Conservation (phyloP, 177 flowering plant species). For the Vitis hybrid region DNA sequence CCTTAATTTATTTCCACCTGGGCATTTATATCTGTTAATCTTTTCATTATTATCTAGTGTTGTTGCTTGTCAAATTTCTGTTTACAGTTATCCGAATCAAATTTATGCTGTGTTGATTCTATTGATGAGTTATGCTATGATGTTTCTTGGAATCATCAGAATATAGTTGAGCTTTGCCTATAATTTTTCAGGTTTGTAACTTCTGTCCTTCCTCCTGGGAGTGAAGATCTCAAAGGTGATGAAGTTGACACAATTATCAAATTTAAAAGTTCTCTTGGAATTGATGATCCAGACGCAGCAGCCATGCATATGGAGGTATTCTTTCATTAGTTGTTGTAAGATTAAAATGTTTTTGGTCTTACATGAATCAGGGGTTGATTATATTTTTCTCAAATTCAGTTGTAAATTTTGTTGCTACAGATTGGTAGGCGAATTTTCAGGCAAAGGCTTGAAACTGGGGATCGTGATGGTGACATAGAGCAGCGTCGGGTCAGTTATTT, state of each 20-base stretch:
- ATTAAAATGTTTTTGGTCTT: not conserved
- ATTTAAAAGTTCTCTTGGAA: constrained; percentile 84
- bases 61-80: not conserved
- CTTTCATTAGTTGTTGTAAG: not conserved
- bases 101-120: not conserved
- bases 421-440: constrained; percentile 85
- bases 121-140: not conserved
- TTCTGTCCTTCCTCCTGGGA: constrained; percentile 79
- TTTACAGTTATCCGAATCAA: not conserved
- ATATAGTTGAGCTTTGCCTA: not conserved
- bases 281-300: constrained; percentile 99
- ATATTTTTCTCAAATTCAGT: not conserved
- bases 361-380: not conserved
- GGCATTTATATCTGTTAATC: not conserved
- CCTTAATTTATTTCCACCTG: not conserved
- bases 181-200: constrained; percentile 58
- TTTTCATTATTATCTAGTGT: not conserved
- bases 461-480: constrained; percentile 75
- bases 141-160: not conserved
- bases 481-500: constrained; percentile 81
- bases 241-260: constrained; percentile 77
- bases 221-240: constrained; percentile 74
- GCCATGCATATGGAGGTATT: constrained; percentile 93
- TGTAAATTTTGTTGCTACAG: constrained; percentile 32
- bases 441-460: constrained; percentile 96